phyloP scores from a whole-genome alignment of 805 yeast species.

The Wickerhamomyces pijperi region DNA sequence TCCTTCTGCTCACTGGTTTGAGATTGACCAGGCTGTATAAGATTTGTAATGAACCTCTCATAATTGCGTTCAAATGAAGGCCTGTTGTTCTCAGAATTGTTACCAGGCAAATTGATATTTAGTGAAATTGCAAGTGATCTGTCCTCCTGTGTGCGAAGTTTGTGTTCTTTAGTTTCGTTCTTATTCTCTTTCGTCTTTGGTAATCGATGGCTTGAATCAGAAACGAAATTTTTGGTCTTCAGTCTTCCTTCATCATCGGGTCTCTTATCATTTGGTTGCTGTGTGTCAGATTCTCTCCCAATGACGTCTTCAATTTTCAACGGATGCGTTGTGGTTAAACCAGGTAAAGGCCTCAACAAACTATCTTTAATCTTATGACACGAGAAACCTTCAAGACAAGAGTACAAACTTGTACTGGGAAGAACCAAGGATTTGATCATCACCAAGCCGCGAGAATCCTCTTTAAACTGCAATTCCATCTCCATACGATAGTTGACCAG shows the following conservation, averaged over 20 bases:
- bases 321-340: background rate
- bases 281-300: background rate
- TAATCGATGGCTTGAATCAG: too few species aligned
- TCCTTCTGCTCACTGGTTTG: too few species aligned
- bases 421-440: background rate
- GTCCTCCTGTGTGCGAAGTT: background rate
- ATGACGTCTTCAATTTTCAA: background rate
- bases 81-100: background rate
- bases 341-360: background rate
- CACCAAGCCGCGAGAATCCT: background rate
- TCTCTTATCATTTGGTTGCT: too few species aligned
- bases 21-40: too few species aligned
- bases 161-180: background rate
- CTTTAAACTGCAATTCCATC: background rate
- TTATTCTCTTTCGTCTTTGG: too few species aligned
- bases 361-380: background rate
- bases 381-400: background rate
- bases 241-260: too few species aligned
- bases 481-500: background rate
- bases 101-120: background rate
- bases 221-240: too few species aligned
- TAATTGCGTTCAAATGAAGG: background rate
- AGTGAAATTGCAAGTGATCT: background rate
- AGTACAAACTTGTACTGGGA: background rate
- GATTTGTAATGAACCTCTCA: background rate